A percentile compares a stretch with the other conserved stretches of the same genome.
These are phyloP conservation scores for Neurospora sp. DNA, from an alignment of 495 filamentous ascomycete species.

Conservation along the genomic window DNA sequence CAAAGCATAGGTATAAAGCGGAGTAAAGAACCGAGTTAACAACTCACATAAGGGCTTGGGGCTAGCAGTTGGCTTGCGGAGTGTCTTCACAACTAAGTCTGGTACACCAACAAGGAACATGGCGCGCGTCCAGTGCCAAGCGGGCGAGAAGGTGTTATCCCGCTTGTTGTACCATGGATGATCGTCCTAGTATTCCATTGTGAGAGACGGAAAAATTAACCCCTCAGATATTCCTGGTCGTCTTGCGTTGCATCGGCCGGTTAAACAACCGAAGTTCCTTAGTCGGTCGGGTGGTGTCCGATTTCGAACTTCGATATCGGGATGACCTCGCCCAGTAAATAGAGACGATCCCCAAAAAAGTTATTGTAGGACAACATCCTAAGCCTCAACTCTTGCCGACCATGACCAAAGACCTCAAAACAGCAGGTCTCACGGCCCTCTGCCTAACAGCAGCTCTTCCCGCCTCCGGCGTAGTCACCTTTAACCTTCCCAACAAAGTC, in stretches of 20 bases:
- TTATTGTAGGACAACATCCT: background rate
- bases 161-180: background rate
- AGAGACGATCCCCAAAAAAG: too few species aligned
- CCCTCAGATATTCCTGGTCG: background rate
- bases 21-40: background rate
- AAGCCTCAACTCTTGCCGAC: background rate
- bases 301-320: background rate
- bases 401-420: background rate
- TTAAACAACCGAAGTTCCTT: constrained; percentile 2
- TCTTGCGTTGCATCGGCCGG: constrained; percentile 10
- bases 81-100: background rate
- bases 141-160: background rate
- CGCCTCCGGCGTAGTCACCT: constrained; percentile 17
- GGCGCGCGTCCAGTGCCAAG: background rate
- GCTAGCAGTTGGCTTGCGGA: background rate
- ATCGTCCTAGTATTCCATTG: background rate
- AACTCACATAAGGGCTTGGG: background rate
- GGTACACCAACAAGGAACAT: background rate
- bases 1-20: background rate
- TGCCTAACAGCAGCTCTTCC: constrained; percentile 8
- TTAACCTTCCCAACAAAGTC: constrained; percentile 22
- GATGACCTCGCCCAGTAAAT: background rate
- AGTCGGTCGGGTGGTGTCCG: background rate
- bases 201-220: constrained; percentile 7
- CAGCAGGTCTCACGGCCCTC: background rate